Evolutionary conservation across 2,329 filamentous ascomycete species (phyloP), one percentile per base, ranked within the genome.

Genomic region (Rutstroemia sp.): DNA sequence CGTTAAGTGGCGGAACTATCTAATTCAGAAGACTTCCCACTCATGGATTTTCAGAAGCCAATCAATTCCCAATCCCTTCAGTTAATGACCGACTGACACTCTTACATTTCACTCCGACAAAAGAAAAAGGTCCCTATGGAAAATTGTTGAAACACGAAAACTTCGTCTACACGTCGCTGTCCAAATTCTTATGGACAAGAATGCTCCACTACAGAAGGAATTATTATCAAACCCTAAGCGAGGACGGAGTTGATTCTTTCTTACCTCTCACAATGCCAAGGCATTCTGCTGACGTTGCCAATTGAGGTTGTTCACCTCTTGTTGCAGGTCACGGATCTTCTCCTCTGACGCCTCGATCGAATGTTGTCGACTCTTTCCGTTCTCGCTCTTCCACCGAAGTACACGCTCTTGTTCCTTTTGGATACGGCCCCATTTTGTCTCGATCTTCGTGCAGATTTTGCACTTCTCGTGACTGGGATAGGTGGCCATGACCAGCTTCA

Each of bases 371-470:
- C 58, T 58, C 47, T 58, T 51, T 34, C 55, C 57, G 10, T 62
- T 87, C 86, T 72, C 89, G 48, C 77, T 78, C 67, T 79, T 76
- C 91, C 91, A 96, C 59, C 91, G 86, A 63, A 78, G 75, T 68
- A 95, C 81, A 67, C 92, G 87, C 57, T 84, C 81, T 48, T 79
- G 70, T 77, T 95, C 89, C 73, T 90, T 89, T 68, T 78, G 76
- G 68, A 84, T 81, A 61, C 88, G 84, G 56, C 89, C 83, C 68
- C 81, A 75, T 75, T 96, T 96, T 73, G 88, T 92, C 68, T 91
- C 86, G 64, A 92, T 90, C 73, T 94, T 91, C 68, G 90, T 86
- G 75, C 92, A 97, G 61, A 91, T 78, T 70, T 88, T 89, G 78
- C 92, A 97, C 66, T 83, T 81, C 16, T 65, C 65, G 45, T 71